Evolutionary conservation across 2,329 filamentous ascomycete species (phyloP).

Genomic region (Talaromyces rugulosus): DNA sequence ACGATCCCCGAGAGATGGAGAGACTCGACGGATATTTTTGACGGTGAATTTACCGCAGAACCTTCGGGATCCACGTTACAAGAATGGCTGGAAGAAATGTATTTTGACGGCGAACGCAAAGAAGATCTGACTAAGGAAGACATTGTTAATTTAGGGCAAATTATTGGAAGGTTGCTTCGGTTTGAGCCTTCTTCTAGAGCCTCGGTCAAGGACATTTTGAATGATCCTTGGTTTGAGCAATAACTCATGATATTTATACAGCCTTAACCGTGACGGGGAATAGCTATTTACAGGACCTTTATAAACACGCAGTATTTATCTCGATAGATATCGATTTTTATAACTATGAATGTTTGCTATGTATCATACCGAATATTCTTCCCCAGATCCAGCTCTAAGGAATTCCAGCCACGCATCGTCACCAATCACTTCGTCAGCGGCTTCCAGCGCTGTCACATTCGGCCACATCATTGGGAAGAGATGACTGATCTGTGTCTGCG

Average conservation of each 20-base stretch:
- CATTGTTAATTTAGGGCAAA: slow-evolving; percentile 20
- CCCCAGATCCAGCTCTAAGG: background rate
- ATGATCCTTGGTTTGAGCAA: slow-evolving; percentile 18
- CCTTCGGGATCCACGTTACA: slow-evolving; percentile 22
- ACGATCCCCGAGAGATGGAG: slow-evolving; percentile 33
- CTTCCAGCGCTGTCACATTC: slow-evolving; percentile 1
- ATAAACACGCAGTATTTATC: background rate
- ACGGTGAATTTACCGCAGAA: slow-evolving; percentile 13
- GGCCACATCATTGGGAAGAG: slow-evolving; percentile 23
- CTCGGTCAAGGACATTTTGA: slow-evolving; percentile 21
- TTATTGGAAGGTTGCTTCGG: slow-evolving; percentile 20
- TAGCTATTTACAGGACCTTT: background rate
- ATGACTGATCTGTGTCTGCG: slow-evolving; percentile 21
- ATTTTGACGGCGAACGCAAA: slow-evolving; percentile 28
- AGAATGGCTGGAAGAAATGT: slow-evolving; percentile 35
- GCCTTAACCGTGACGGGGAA: background rate
- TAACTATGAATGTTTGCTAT: background rate
- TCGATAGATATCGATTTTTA: background rate
- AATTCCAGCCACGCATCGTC: slow-evolving; percentile 1
- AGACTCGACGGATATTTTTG: slow-evolving; percentile 23
- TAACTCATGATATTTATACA: background rate
- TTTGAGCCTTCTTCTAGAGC: slow-evolving; percentile 26
- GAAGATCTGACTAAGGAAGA: slow-evolving; percentile 21
- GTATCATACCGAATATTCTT: background rate
- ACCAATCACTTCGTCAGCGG: background rate